Conservation (phyloP, 2,329 filamentous ascomycete genomes). For the Dothideomycetes sp. region DNA sequence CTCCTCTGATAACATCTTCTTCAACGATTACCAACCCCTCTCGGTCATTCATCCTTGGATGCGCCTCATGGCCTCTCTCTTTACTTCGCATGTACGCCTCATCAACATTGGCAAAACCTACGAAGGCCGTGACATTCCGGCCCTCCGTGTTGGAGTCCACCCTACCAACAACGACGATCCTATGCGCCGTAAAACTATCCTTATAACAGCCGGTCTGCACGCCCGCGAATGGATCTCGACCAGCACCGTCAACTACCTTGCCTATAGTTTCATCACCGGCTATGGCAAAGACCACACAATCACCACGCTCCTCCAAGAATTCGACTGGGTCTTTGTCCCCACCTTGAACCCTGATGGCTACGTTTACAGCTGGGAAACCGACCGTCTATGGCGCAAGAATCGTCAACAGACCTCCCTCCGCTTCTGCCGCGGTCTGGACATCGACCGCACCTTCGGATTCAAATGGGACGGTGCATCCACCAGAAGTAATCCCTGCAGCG, state of each 20-base stretch:
- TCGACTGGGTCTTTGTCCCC: constrained; percentile 82
- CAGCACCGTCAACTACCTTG: constrained; percentile 81
- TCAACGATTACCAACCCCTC: constrained; percentile 82
- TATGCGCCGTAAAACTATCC: constrained; percentile 58
- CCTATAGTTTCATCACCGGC: constrained; percentile 76
- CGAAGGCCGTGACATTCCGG: constrained; percentile 79
- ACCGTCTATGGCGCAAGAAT: constrained; percentile 93
- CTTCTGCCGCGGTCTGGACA: constrained; percentile 79
- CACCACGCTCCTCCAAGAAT: constrained; percentile 69
- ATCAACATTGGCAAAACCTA: constrained; percentile 75
- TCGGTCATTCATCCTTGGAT: constrained; percentile 86
- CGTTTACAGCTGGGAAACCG: constrained; percentile 83
- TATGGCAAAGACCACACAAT: constrained; percentile 65
- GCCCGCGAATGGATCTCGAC: constrained; percentile 95
- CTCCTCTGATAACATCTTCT: constrained; percentile 65
- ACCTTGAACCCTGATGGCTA: constrained; percentile 91
- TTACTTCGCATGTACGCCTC: constrained; percentile 66
- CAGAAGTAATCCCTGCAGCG: constrained; percentile 72
- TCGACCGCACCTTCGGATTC: constrained; percentile 79
- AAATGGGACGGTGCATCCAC: constrained; percentile 65
- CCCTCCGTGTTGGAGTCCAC: constrained; percentile 62
- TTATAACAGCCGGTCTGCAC: constrained; percentile 80
- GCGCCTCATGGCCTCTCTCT: constrained; percentile 80
- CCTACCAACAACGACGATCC: constrained; percentile 41
- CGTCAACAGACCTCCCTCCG: constrained; percentile 71